A percentile compares a stretch with the other conserved stretches of the same genome.
phyloP scores from a whole-genome alignment of 2,329 filamentous ascomycete genomes.

The Colletotrichum scovillei region DNA sequence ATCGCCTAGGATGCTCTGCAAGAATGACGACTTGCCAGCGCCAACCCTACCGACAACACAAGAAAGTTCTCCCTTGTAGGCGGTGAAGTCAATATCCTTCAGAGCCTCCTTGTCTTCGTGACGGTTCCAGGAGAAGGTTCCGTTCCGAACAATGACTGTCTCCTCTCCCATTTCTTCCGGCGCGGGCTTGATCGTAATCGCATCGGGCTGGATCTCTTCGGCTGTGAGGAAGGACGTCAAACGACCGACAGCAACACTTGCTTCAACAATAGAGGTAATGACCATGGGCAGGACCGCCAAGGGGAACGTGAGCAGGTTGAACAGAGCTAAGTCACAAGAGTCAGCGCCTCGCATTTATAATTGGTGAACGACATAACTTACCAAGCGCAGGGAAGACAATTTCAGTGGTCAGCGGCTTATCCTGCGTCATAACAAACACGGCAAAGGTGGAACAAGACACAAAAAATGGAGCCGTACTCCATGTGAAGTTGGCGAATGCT shows the following conservation, averaged over 20 bases:
- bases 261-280: constrained; percentile 95
- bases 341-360: neutral
- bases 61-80: constrained; percentile 91
- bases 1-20: constrained; percentile 90
- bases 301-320: constrained; percentile 96
- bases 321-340: constrained; percentile 71
- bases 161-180: constrained; percentile 86
- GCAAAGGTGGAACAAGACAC: constrained; percentile 97
- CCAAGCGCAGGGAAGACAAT: constrained; percentile 91
- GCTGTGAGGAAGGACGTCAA: constrained; percentile 86
- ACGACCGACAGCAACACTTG: constrained; percentile 89
- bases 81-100: constrained; percentile 86
- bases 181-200: constrained; percentile 76
- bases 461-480: constrained; percentile 96
- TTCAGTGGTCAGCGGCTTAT: constrained; percentile 87
- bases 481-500: constrained; percentile 96
- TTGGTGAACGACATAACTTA: constrained; percentile 26
- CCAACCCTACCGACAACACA: constrained; percentile 97
- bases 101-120: constrained; percentile 78
- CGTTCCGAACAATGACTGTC: constrained; percentile 84
- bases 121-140: constrained; percentile 94
- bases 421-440: constrained; percentile 88
- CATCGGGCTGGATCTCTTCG: constrained; percentile 90
- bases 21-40: constrained; percentile 90
- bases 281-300: constrained; percentile 96